These are phyloP conservation scores for Apiotrichum gamsii DNA, from an alignment of 1,284 basidiomycete species.

Conservation along the genomic window DNA sequence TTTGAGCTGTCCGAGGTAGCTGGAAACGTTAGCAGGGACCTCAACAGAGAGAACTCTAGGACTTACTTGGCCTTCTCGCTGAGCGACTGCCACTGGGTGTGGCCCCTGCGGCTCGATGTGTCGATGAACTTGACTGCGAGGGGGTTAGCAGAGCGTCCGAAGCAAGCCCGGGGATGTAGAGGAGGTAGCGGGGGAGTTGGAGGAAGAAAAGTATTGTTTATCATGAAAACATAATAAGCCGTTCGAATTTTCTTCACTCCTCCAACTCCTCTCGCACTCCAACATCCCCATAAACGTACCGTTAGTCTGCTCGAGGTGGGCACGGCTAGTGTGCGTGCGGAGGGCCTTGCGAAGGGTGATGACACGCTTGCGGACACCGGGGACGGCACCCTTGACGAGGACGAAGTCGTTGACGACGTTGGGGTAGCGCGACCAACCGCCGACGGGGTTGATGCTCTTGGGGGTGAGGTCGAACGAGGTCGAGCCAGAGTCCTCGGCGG, in stretches of 20 bases:
- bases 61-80: slow-evolving; percentile 93
- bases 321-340: slow-evolving; percentile 50
- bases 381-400: slow-evolving; percentile 88
- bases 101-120: slow-evolving; percentile 57
- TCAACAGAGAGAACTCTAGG: no score
- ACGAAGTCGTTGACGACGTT: slow-evolving; percentile 98
- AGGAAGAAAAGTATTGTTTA: no score
- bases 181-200: neutral
- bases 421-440: slow-evolving; percentile 97
- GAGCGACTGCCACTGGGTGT: slow-evolving; percentile 69
- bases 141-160: no score
- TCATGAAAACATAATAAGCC: no score
- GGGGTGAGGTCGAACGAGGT: slow-evolving; percentile 90
- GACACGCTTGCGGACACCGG: slow-evolving; percentile 96
- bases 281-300: slow-evolving; percentile 95
- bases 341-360: slow-evolving; percentile 40
- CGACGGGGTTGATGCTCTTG: slow-evolving; percentile 96
- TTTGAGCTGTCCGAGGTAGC: slow-evolving; percentile 68
- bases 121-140: neutral
- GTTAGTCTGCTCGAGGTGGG: slow-evolving; percentile 71
- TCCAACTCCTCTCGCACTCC: no score
- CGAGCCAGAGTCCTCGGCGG: slow-evolving; percentile 76
- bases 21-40: no score
- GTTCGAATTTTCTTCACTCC: no score
- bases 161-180: neutral